A percentile compares a stretch with the other conserved stretches of the same genome.
phyloP scores from a whole-genome alignment of 306 rosid genomes.

The Quillaja saponaria region DNA sequence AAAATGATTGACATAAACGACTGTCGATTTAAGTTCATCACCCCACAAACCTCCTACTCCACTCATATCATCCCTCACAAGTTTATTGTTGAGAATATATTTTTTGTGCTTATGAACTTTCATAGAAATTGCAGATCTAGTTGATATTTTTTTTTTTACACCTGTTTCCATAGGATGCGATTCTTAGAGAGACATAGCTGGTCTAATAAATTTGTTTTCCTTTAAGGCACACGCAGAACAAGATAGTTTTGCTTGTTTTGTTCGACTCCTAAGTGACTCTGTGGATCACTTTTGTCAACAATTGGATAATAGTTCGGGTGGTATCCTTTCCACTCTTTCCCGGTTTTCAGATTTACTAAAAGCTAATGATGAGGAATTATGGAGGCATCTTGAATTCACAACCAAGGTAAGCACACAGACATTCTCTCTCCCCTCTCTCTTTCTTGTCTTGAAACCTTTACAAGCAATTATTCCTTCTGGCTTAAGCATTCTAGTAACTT shows the following conservation, averaged over 20 bases:
- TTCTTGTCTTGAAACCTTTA: neutral
- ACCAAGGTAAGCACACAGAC: constrained; percentile 49
- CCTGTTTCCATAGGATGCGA: too few relatives aligned
- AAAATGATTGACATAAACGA: constrained; percentile 1
- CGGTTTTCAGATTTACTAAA: constrained; percentile 63
- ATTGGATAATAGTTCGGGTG: constrained; percentile 69
- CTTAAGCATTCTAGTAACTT: too few relatives aligned
- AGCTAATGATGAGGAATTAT: constrained; percentile 65
- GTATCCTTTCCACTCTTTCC: constrained; percentile 73
- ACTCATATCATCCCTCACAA: constrained; percentile 4
- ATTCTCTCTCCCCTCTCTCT: neutral
- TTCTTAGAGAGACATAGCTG: too few relatives aligned
- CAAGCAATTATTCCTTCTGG: too few relatives aligned
- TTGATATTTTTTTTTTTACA: too few relatives aligned
- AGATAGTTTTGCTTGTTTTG: constrained; percentile 81
- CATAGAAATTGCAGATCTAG: too few relatives aligned
- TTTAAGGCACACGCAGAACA: constrained; percentile 74
- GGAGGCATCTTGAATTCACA: constrained; percentile 79
- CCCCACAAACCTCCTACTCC: too few relatives aligned
- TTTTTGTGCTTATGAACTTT: too few relatives aligned
- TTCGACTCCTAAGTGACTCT: constrained; percentile 68
- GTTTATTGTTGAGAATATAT: constrained; percentile 9
- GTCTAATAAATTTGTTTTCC: too few relatives aligned
- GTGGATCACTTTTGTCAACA: constrained; percentile 88
- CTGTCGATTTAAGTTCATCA: neutral